Percentiles rank a stretch among this genome's conserved stretches.
phyloP scores from a whole-genome alignment of 352 stramenopile species.

The Globisporangium carolinianum region DNA sequence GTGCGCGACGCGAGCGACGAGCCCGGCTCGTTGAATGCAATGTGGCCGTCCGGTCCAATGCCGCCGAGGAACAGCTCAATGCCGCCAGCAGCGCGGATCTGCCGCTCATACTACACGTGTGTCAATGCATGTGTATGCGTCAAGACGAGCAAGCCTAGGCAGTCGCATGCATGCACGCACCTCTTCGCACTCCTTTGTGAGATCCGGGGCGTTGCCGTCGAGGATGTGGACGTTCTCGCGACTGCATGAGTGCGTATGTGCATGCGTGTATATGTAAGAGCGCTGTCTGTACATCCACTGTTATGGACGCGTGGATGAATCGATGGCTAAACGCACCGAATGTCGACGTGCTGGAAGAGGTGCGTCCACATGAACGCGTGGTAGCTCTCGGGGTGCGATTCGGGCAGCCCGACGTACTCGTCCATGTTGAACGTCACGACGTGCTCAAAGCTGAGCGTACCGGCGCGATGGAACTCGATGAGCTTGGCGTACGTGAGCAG shows the following conservation, averaged over 20 bases:
- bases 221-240: constrained; percentile 86
- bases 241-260: constrained; percentile 8
- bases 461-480: constrained; percentile 53
- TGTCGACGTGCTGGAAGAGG: constrained; percentile 87
- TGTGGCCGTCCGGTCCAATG: constrained; percentile 90
- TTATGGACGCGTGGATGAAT: neutral
- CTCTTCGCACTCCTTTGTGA: constrained; percentile 67
- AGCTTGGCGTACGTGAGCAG: constrained; percentile 77
- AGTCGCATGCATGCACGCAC: constrained; percentile 8
- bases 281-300: too few species aligned
- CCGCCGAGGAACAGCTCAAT: constrained; percentile 91
- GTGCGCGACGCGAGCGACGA: constrained; percentile 76
- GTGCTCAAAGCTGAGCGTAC: constrained; percentile 64
- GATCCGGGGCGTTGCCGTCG: constrained; percentile 74
- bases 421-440: constrained; percentile 92
- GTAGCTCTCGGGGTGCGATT: constrained; percentile 83
- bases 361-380: constrained; percentile 89
- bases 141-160: neutral
- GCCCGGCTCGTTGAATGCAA: constrained; percentile 91
- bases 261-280: neutral
- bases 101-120: constrained; percentile 57
- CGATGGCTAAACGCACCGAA: constrained; percentile 34
- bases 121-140: neutral
- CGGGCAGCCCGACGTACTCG: constrained; percentile 77
- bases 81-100: constrained; percentile 73